These are phyloP conservation scores for Arachnomyces sp. DNA, from an alignment of 2,329 filamentous ascomycete genomes.

Conservation along the genomic window DNA sequence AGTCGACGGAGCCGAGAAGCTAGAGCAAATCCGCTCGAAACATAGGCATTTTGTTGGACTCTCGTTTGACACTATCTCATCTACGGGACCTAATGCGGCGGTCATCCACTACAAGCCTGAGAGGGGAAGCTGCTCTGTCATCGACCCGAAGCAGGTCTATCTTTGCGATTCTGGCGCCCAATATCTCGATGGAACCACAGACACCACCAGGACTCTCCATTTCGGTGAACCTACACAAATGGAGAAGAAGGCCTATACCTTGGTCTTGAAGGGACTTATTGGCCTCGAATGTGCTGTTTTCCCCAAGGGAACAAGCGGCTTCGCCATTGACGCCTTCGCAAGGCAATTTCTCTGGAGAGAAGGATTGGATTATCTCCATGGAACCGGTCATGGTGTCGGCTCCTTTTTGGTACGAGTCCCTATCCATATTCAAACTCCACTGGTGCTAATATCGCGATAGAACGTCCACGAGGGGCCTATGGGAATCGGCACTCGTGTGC, in stretches of 20 bases:
- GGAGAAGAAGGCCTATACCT: conserved; percentile 82
- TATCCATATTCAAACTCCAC: neutral
- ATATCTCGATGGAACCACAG: conserved; percentile 89
- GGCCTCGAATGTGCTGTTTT: conserved; percentile 78
- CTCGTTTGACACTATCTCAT: conserved; percentile 93
- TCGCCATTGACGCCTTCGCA: conserved; percentile 78
- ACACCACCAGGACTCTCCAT: conserved; percentile 87
- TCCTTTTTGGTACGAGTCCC: conserved; percentile 58
- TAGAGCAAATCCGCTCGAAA: conserved; percentile 56
- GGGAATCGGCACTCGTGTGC: conserved; percentile 83
- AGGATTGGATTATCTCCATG: conserved; percentile 90
- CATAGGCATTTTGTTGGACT: conserved; percentile 74
- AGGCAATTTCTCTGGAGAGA: conserved; percentile 89
- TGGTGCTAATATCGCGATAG: conserved; percentile 19
- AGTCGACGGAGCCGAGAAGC: conserved; percentile 81
- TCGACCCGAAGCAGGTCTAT: conserved; percentile 81
- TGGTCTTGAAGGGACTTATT: conserved; percentile 92
- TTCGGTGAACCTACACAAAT: conserved; percentile 76
- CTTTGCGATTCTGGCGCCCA: conserved; percentile 97
- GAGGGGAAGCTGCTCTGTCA: conserved; percentile 66
- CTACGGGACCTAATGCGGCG: conserved; percentile 83
- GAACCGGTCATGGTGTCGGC: conserved; percentile 91
- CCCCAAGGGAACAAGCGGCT: conserved; percentile 90
- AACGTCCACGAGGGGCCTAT: conserved; percentile 98
- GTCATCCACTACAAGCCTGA: conserved; percentile 95